Base-by-base conservation (phyloP, 1,139 yeast genomes). In the Yamadazyma mexicana region DNA sequence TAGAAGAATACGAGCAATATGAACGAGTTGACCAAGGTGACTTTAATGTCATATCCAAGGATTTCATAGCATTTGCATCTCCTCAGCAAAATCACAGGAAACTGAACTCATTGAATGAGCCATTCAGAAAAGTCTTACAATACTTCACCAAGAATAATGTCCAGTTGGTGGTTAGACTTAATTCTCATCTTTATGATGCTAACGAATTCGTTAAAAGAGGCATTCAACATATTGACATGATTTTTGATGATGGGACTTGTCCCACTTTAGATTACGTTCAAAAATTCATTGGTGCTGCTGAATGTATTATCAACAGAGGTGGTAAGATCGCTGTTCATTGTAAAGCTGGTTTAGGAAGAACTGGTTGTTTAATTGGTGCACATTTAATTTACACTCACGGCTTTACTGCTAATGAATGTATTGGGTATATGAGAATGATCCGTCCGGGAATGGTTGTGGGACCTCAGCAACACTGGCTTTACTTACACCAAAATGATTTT, bases 361-460 rank as follows among this genome's bases (percentile, higher is more conserved):
- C 98, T 0, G 98, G 98, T 15, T 92, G 98, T 64, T 75, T 92
- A 38, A 92, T 92, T 50, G 98, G 98, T 3, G 98, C 98, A 2
- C 96, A 92, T 63, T 72, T 92, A 48, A 92, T 92, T 38, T 92
- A 92, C 59, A 88, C 96, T 3, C 94, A 92, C 61, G 97, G 97
- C 0, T 92, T 92, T 59, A 92, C 98, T 5, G 98, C 98, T 5
- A 87, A 81, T 56, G 98, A 92, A 62, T 94, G 96, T 62, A 92
- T 92, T 54, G 96, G 92, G 1, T 92, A 89, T 57, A 87, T 92
- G 94, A 77, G 98, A 60, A 87, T 92, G 79, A 75, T 92, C 49
- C 79, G 98, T 50, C 98, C 98, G 0, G 98, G 98, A 24, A 92
- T 92, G 98, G 98, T 92, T 12, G 98, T 92, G 27, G 98, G 98